These are phyloP conservation scores for Marasmius tenuissimus DNA, from an alignment of 1,284 basidiomycete genomes.

Conservation along the genomic window DNA sequence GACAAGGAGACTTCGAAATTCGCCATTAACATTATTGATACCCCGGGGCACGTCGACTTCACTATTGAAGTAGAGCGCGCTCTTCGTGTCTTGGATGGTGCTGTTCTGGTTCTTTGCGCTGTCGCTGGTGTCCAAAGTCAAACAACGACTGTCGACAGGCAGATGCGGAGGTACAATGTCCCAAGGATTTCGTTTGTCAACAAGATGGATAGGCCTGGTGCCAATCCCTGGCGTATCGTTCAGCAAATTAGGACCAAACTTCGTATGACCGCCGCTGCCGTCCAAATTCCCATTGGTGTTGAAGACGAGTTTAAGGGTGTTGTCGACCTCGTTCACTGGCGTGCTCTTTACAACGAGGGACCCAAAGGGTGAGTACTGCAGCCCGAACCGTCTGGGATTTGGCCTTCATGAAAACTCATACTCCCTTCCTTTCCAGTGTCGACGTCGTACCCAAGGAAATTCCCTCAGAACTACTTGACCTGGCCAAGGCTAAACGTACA, in stretches of 20 bases:
- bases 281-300: conserved; percentile 93
- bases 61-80: conserved; percentile 99
- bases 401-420: neutral
- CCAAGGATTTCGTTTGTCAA: conserved; percentile 97
- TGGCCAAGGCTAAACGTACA: conserved; percentile 81
- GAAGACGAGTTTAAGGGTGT: conserved; percentile 91
- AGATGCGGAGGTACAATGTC: conserved; percentile 97
- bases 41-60: conserved; percentile 96
- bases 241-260: conserved; percentile 92
- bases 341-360: conserved; percentile 93
- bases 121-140: conserved; percentile 98
- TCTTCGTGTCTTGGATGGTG: conserved; percentile 94
- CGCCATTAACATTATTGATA: conserved; percentile 98
- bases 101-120: conserved; percentile 94
- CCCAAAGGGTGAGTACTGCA: conserved; percentile 78
- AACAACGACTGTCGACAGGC: conserved; percentile 98
- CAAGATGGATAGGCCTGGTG: conserved; percentile 99
- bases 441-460: conserved; percentile 87
- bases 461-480: conserved; percentile 69
- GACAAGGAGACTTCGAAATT: conserved; percentile 78
- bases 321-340: conserved; percentile 94
- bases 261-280: conserved; percentile 91
- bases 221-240: conserved; percentile 96
- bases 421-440: conserved; percentile 44
- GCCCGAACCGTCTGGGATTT: neutral